These are phyloP conservation scores for Leccinum boreale DNA, from an alignment of 768 basidiomycete species.

Conservation along the genomic window DNA sequence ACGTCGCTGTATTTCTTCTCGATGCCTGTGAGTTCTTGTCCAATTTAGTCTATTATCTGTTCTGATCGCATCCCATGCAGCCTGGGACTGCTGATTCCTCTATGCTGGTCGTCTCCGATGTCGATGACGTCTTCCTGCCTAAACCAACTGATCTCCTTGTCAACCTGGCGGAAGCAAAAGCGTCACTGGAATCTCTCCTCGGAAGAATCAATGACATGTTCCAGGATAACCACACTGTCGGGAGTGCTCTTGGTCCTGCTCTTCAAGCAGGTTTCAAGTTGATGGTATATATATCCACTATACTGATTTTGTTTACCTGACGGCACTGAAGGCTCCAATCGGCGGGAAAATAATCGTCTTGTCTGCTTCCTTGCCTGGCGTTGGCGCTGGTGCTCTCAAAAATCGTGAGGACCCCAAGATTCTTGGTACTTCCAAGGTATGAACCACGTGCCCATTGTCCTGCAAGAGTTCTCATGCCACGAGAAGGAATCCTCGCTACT, in stretches of 20 bases:
- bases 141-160: slow-evolving; percentile 96
- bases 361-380: slow-evolving; percentile 79
- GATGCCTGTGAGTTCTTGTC: slow-evolving; percentile 49
- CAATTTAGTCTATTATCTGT: not conserved
- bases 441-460: not conserved
- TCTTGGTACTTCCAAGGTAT: slow-evolving; percentile 88
- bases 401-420: slow-evolving; percentile 96
- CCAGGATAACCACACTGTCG: slow-evolving; percentile 90
- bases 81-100: slow-evolving; percentile 72
- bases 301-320: not conserved
- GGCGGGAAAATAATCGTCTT: slow-evolving; percentile 93
- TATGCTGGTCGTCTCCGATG: slow-evolving; percentile 97
- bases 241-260: slow-evolving; percentile 92
- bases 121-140: slow-evolving; percentile 96
- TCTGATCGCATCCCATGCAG: slow-evolving; percentile 30
- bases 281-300: slow-evolving; percentile 53
- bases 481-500: slow-evolving; percentile 83
- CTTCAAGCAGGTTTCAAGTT: slow-evolving; percentile 95
- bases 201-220: slow-evolving; percentile 94
- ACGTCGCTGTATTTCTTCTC: slow-evolving; percentile 96
- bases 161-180: slow-evolving; percentile 82
- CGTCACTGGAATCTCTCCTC: slow-evolving; percentile 77
- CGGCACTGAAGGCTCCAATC: slow-evolving; percentile 63
- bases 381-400: slow-evolving; percentile 90
- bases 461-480: slow-evolving; percentile 1